Conservation (phyloP, 352 stramenopile genomes). For the Phytopythium litorale region DNA sequence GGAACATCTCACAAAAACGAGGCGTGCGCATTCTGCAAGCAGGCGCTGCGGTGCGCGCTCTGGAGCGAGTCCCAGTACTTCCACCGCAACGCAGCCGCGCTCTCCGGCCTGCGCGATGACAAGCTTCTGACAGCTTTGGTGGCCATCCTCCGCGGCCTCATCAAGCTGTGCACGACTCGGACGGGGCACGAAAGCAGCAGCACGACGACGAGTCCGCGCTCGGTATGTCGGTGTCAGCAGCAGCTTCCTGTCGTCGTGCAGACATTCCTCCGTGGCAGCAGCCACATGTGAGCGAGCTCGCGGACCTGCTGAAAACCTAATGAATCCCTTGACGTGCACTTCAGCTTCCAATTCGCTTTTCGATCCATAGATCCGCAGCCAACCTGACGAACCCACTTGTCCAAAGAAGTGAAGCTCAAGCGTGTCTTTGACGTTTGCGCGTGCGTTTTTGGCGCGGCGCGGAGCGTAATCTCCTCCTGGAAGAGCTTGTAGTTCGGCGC, state of each 20-base stretch:
- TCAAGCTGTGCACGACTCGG: background rate
- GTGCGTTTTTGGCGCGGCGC: too few relatives aligned
- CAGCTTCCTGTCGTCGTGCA: background rate
- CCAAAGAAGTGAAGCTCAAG: too few relatives aligned
- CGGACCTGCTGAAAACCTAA: background rate
- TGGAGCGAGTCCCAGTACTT: slow-evolving; percentile 1
- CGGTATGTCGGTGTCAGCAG: background rate
- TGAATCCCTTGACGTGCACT: too few relatives aligned
- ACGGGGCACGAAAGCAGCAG: background rate
- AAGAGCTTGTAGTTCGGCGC: background rate
- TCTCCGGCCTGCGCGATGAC: background rate
- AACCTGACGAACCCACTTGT: too few relatives aligned
- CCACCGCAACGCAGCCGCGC: background rate
- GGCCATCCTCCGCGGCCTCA: background rate
- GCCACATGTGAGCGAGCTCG: background rate
- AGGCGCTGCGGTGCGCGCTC: slow-evolving; percentile 5
- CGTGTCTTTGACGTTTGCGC: too few relatives aligned
- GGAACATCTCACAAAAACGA: slow-evolving; percentile 8
- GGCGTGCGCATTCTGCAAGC: slow-evolving; percentile 17
- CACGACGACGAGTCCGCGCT: background rate
- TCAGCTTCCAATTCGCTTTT: too few relatives aligned
- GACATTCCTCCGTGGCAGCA: background rate
- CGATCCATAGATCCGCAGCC: too few relatives aligned
- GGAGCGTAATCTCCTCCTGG: background rate
- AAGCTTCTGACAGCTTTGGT: background rate